Evolutionary conservation across 352 stramenopile species (phyloP).

Genomic region (Globisporangium sylvaticum): DNA sequence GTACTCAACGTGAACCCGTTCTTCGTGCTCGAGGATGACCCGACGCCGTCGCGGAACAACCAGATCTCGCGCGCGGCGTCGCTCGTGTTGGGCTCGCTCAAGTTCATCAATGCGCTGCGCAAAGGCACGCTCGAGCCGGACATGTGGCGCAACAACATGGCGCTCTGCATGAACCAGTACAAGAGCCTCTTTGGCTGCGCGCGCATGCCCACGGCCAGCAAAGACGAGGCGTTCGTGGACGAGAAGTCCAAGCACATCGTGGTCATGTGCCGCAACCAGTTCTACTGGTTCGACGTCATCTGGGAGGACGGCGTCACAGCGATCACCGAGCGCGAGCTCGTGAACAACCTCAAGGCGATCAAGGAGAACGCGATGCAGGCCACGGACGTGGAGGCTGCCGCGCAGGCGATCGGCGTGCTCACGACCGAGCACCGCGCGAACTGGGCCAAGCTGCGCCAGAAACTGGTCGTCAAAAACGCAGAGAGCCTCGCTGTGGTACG

Average conservation of each 20-base stretch:
- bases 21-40: slow-evolving; percentile 92
- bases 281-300: slow-evolving; percentile 94
- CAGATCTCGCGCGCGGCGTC: slow-evolving; percentile 88
- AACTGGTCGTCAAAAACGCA: slow-evolving; percentile 72
- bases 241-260: slow-evolving; percentile 89
- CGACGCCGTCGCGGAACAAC: slow-evolving; percentile 84
- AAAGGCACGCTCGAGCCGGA: slow-evolving; percentile 91
- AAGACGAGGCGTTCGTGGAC: slow-evolving; percentile 82
- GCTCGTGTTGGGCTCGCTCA: slow-evolving; percentile 89
- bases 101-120: slow-evolving; percentile 89
- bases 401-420: slow-evolving; percentile 86
- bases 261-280: slow-evolving; percentile 91
- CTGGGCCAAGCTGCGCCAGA: slow-evolving; percentile 86
- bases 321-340: slow-evolving; percentile 89
- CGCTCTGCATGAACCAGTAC: slow-evolving; percentile 97
- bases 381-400: slow-evolving; percentile 48
- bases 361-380: slow-evolving; percentile 73
- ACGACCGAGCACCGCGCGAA: slow-evolving; percentile 88
- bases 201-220: slow-evolving; percentile 70
- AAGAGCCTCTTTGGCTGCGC: slow-evolving; percentile 87
- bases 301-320: slow-evolving; percentile 83
- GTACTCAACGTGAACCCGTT: slow-evolving; percentile 97
- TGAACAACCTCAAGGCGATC: slow-evolving; percentile 90
- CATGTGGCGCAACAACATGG: slow-evolving; percentile 77
- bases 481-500: slow-evolving; percentile 77